Conservation (phyloP, 208 protist genomes). For the Leishmania major region DNA sequence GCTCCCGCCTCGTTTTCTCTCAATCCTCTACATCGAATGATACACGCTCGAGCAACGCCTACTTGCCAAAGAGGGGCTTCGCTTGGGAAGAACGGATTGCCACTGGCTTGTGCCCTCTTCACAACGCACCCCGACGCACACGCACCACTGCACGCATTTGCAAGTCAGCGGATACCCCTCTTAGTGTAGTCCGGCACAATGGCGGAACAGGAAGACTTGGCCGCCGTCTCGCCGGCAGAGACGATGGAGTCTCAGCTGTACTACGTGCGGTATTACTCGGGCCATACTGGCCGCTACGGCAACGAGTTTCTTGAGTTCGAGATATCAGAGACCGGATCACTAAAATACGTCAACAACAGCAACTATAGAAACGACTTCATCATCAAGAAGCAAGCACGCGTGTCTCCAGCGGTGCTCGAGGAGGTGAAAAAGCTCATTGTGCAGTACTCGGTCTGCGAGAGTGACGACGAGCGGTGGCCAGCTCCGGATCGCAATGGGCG, state of each 20-base stretch:
- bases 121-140: not conserved
- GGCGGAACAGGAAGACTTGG: constrained; percentile 16
- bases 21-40: not conserved
- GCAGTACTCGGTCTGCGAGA: constrained; percentile 61
- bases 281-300: constrained; percentile 87
- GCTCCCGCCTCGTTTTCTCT: not conserved
- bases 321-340: constrained; percentile 71
- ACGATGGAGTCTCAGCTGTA: constrained; percentile 72
- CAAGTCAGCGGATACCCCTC: not conserved
- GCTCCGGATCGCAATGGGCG: constrained; percentile 85
- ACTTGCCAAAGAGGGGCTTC: not conserved
- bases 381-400: constrained; percentile 84
- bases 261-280: constrained; percentile 87
- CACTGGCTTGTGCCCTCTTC: not conserved
- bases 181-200: constrained; percentile 2
- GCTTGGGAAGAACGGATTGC: not conserved
- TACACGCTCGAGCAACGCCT: not conserved
- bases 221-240: constrained; percentile 32
- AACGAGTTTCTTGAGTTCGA: constrained; percentile 92
- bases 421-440: constrained; percentile 79
- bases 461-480: constrained; percentile 84
- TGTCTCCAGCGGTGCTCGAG: constrained; percentile 74
- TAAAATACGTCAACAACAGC: constrained; percentile 91
- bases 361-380: constrained; percentile 90
- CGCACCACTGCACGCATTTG: not conserved